Conservation (phyloP, 164 flowering plant species). For the Brasenia schreberi region DNA sequence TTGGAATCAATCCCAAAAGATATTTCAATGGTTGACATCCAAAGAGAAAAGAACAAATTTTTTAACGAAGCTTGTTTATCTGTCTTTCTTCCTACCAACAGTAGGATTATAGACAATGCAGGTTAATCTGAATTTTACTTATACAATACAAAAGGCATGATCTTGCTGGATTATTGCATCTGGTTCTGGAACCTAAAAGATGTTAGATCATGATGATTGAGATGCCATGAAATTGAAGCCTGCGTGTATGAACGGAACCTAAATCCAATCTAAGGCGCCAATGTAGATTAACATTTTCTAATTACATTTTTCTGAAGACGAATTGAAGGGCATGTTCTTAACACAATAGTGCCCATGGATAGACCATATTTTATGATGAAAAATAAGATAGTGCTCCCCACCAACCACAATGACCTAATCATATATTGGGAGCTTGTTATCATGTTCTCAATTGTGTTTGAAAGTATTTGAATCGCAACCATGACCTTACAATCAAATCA, state of each 20-base stretch:
- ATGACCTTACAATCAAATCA: background rate
- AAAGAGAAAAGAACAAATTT: no score
- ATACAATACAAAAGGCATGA: background rate
- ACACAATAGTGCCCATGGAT: background rate
- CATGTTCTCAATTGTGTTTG: background rate
- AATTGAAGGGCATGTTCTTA: background rate
- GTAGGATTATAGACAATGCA: no score
- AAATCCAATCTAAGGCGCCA: background rate
- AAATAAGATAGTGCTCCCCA: background rate
- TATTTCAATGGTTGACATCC: no score
- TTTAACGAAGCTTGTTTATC: no score
- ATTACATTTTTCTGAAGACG: background rate
- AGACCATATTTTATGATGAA: background rate
- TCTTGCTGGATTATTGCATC: background rate
- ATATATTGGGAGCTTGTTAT: background rate
- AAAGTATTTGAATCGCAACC: background rate
- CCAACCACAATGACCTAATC: background rate
- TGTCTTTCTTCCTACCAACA: no score
- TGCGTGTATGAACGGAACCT: no score
- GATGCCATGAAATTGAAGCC: background rate
- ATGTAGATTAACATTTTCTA: background rate
- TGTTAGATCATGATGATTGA: background rate
- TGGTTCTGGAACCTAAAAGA: background rate
- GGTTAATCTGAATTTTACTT: no score
- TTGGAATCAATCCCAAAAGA: no score